A percentile compares a stretch with the other conserved stretches of the same genome.
These are phyloP conservation scores for Myxozyma nipponensis DNA, from an alignment of 805 yeast genomes.

Conservation along the genomic window DNA sequence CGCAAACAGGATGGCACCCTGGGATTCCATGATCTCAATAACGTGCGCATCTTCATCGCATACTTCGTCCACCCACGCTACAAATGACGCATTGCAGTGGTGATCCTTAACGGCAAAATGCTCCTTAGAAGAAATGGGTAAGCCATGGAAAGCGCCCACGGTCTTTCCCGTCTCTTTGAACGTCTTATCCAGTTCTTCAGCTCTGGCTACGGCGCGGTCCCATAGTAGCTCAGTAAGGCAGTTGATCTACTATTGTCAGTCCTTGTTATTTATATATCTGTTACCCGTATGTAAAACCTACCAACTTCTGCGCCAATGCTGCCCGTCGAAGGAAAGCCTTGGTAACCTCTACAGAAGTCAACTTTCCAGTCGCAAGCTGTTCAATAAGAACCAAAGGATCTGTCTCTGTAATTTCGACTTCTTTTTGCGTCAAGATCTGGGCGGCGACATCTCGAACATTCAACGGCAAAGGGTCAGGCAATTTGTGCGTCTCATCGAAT, in stretches of 20 bases:
- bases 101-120: slow-evolving; percentile 54
- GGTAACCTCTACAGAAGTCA: slow-evolving; percentile 43
- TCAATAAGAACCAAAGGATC: slow-evolving; percentile 37
- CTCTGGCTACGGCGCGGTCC: slow-evolving; percentile 48
- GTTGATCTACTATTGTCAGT: no score
- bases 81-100: slow-evolving; percentile 59
- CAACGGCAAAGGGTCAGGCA: slow-evolving; percentile 26
- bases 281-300: slow-evolving; percentile 28
- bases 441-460: slow-evolving; percentile 32
- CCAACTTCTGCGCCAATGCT: slow-evolving; percentile 48
- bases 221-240: slow-evolving; percentile 48
- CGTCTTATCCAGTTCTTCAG: slow-evolving; percentile 48
- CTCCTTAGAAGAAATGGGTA: slow-evolving; percentile 66
- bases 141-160: slow-evolving; percentile 65
- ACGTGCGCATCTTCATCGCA: slow-evolving; percentile 48
- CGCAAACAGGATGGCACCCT: slow-evolving; percentile 61
- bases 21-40: slow-evolving; percentile 45
- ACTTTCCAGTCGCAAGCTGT: slow-evolving; percentile 41
- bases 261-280: no score
- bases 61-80: slow-evolving; percentile 47
- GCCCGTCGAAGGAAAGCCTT: slow-evolving; percentile 50
- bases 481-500: no score
- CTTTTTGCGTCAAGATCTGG: slow-evolving; percentile 38
- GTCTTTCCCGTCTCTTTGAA: slow-evolving; percentile 48
- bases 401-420: slow-evolving; percentile 45